A percentile compares a stretch with the other conserved stretches of the same genome.
Conservation (phyloP, 495 filamentous ascomycete species). For the Pseudevernia furfuracea region DNA sequence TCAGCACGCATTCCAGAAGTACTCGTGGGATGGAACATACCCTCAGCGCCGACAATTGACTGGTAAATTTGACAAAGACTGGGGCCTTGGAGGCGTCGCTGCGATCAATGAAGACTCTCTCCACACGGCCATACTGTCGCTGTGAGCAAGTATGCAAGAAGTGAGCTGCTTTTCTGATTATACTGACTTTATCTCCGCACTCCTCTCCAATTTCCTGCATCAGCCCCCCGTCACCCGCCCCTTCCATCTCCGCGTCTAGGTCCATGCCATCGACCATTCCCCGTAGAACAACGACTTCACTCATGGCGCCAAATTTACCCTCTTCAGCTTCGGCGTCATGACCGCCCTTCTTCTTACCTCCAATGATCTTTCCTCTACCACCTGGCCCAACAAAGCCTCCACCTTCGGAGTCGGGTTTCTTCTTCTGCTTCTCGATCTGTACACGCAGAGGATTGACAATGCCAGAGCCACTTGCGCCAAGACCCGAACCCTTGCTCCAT, state of each 20-base stretch:
- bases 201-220: conserved; percentile 93
- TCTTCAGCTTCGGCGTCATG: conserved; percentile 40
- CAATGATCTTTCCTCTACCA: conserved; percentile 74
- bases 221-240: conserved; percentile 54
- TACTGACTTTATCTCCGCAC: conserved; percentile 64
- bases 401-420: conserved; percentile 68
- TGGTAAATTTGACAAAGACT: conserved; percentile 89
- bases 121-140: conserved; percentile 70
- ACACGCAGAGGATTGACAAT: conserved; percentile 77
- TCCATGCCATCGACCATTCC: conserved; percentile 81
- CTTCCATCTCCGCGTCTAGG: conserved; percentile 56
- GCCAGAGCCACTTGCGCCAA: conserved; percentile 71
- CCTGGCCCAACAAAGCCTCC: conserved; percentile 64
- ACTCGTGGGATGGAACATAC: conserved; percentile 42
- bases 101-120: conserved; percentile 68
- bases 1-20: conserved; percentile 12
- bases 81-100: conserved; percentile 43
- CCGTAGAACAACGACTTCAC: conserved; percentile 66
- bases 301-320: conserved; percentile 66
- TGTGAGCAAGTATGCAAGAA: conserved; percentile 12
- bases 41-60: conserved; percentile 67
- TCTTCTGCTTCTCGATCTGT: conserved; percentile 74
- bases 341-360: conserved; percentile 47
- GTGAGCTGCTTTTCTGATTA: neutral
- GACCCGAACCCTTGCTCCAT: conserved; percentile 78